Conservation (phyloP, 352 stramenopile genomes). For the Globisporangium abappressorium region DNA sequence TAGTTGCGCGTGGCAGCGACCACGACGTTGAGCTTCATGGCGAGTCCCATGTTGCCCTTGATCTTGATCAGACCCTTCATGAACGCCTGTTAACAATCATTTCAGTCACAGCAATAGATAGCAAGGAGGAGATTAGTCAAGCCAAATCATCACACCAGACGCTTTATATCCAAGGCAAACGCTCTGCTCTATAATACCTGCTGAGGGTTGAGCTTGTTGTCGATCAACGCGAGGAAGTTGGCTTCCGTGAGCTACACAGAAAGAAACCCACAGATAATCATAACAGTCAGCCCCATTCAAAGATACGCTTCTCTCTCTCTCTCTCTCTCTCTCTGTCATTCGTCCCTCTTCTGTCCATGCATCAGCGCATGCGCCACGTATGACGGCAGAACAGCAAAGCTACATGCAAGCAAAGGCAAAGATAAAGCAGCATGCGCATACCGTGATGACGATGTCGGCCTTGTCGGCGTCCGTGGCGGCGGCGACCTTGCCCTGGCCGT, state of each 20-base stretch:
- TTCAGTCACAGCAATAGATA: neutral
- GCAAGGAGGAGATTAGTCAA: neutral
- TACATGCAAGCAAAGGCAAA: neutral
- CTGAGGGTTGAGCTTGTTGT: constrained; percentile 91
- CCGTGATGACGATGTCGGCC: constrained; percentile 73
- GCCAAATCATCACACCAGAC: neutral
- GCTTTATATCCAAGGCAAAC: neutral
- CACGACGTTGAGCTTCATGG: constrained; percentile 93
- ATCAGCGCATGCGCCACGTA: neutral
- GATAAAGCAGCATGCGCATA: constrained; percentile 8
- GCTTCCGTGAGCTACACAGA: constrained; percentile 51
- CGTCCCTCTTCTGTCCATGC: neutral
- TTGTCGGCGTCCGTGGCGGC: constrained; percentile 45
- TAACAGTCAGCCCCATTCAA: neutral
- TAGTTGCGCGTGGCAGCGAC: constrained; percentile 78
- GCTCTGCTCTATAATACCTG: constrained; percentile 22
- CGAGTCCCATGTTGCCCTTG: constrained; percentile 93
- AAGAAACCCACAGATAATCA: constrained; percentile 2
- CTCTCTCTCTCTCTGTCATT: neutral
- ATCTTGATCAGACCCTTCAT: constrained; percentile 95
- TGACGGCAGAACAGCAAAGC: neutral
- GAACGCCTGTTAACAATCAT: constrained; percentile 51
- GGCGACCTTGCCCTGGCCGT: constrained; percentile 61
- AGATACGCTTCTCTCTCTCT: neutral
- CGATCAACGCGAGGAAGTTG: constrained; percentile 77